phyloP scores from a whole-genome alignment of 164 flowering plant genomes.

The Magnolia sinica region DNA sequence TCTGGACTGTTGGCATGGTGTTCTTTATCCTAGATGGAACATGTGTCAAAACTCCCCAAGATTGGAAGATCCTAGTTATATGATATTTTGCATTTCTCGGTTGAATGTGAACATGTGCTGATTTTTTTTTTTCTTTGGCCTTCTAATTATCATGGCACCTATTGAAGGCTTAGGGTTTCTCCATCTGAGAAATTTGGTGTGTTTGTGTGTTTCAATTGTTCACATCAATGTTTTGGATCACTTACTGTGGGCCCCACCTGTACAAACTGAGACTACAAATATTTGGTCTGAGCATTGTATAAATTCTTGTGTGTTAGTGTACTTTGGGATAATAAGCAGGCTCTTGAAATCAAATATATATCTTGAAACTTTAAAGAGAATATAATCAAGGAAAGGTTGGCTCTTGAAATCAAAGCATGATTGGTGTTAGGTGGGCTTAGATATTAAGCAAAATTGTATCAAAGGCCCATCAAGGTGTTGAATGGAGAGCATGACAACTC shows the following conservation, averaged over 20 bases:
- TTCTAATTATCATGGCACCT: not conserved
- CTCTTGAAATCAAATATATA: not conserved
- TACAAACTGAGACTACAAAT: not conserved
- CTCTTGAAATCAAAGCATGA: too few species aligned
- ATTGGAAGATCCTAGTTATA: not conserved
- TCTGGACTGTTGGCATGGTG: too few species aligned
- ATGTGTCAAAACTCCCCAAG: not conserved
- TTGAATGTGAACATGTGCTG: not conserved
- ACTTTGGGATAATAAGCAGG: not conserved
- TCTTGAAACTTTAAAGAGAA: too few species aligned
- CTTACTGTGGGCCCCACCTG: not conserved
- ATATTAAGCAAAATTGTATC: too few species aligned
- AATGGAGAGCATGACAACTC: too few species aligned
- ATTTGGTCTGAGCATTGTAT: not conserved
- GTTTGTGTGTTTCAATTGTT: too few species aligned
- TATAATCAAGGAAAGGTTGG: too few species aligned
- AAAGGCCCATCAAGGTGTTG: too few species aligned
- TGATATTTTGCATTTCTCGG: not conserved
- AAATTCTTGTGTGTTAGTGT: not conserved
- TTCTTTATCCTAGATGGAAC: not conserved
- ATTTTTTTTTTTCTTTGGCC: not conserved
- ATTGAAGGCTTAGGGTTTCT: not conserved
- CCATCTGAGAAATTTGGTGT: not conserved
- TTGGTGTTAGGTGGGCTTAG: too few species aligned
- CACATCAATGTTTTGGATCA: too few species aligned